Conservation (phyloP, 2,329 filamentous ascomycete genomes). For the Fusarium piperis region DNA sequence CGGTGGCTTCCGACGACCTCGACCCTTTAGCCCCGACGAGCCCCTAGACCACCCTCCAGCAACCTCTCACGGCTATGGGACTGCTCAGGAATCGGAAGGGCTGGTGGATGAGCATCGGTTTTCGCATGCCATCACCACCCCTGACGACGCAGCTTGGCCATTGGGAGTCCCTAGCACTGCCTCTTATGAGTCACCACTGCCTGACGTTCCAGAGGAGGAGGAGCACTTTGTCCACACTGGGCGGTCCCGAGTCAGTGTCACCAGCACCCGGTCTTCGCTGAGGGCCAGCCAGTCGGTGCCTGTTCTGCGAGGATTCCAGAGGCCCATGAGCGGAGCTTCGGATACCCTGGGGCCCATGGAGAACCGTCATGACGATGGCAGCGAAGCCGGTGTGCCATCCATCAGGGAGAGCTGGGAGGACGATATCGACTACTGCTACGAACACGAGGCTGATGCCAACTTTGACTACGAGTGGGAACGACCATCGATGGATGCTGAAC, state of each 20-base stretch:
- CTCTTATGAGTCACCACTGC: slow-evolving; percentile 57
- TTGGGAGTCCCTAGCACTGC: slow-evolving; percentile 38
- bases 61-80: slow-evolving; percentile 20
- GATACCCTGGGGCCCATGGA: slow-evolving; percentile 62
- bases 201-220: slow-evolving; percentile 72
- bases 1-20: slow-evolving; percentile 56
- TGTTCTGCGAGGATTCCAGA: slow-evolving; percentile 59
- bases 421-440: slow-evolving; percentile 76
- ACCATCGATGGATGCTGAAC: slow-evolving; percentile 58
- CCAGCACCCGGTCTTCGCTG: slow-evolving; percentile 62
- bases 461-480: slow-evolving; percentile 74
- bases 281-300: slow-evolving; percentile 66
- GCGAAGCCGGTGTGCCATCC: slow-evolving; percentile 42
- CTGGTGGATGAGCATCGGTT: slow-evolving; percentile 33
- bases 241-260: slow-evolving; percentile 55
- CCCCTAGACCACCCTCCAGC: slow-evolving; percentile 28
- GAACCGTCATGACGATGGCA: slow-evolving; percentile 38
- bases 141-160: slow-evolving; percentile 56
- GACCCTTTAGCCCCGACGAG: slow-evolving; percentile 50
- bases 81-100: slow-evolving; percentile 15
- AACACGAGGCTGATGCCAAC: slow-evolving; percentile 73
- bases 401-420: slow-evolving; percentile 70
- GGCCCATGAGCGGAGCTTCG: slow-evolving; percentile 60
- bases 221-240: slow-evolving; percentile 55
- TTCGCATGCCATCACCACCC: slow-evolving; percentile 54